A percentile compares a stretch with the other conserved stretches of the same genome.
phyloP scores from a whole-genome alignment of 2,329 filamentous ascomycete genomes.

The Ceratocystis huliohia region DNA sequence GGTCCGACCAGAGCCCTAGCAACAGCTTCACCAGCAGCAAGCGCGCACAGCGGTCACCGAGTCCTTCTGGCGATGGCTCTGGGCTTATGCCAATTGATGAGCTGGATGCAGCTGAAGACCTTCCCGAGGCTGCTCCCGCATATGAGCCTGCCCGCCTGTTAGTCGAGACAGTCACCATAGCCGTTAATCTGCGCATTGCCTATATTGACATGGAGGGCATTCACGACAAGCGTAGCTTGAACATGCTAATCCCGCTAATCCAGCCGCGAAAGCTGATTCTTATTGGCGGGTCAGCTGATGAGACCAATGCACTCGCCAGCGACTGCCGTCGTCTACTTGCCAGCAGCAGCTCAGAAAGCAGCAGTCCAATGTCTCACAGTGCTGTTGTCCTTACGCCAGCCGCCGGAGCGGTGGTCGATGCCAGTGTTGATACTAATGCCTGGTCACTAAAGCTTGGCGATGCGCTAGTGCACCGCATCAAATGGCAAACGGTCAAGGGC shows the following conservation, averaged over 20 bases:
- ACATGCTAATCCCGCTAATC: constrained; percentile 90
- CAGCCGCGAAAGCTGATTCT: constrained; percentile 88
- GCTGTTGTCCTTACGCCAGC: constrained; percentile 71
- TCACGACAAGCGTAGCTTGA: constrained; percentile 84
- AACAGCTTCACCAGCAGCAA: constrained; percentile 38
- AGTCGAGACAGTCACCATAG: constrained; percentile 49
- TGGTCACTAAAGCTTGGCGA: constrained; percentile 91
- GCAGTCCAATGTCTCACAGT: constrained; percentile 25
- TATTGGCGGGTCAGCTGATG: constrained; percentile 65
- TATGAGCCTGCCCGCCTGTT: constrained; percentile 57
- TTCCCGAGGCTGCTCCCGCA: constrained; percentile 38
- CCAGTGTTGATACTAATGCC: constrained; percentile 92
- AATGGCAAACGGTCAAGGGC: constrained; percentile 88
- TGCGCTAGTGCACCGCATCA: constrained; percentile 68
- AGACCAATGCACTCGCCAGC: constrained; percentile 64
- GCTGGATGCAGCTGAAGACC: constrained; percentile 46
- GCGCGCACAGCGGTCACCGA: constrained; percentile 38
- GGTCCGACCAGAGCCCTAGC: constrained; percentile 43
- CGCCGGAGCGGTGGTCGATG: constrained; percentile 64
- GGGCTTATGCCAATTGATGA: constrained; percentile 37
- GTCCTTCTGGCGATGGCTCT: constrained; percentile 35
- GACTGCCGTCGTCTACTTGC: constrained; percentile 61
- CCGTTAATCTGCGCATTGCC: constrained; percentile 62
- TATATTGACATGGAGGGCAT: constrained; percentile 87
- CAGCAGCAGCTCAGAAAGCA: constrained; percentile 33